Evolutionary conservation across 257 asterid species (phyloP).

Genomic region (Avicennia marina): DNA sequence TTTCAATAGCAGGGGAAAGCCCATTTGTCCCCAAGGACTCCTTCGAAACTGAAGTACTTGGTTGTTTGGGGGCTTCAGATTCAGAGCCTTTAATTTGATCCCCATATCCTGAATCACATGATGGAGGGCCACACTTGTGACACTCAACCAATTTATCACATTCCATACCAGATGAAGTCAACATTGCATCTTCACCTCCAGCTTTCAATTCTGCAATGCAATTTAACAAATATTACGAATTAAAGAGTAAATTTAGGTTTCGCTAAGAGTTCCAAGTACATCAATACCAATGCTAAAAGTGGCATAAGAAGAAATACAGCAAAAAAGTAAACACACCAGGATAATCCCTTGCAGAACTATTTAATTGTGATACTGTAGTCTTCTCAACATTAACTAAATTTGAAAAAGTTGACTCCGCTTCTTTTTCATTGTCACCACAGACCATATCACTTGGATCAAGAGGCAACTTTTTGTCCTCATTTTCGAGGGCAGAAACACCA

Average conservation of each 20-base stretch:
- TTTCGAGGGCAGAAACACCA: slow-evolving; percentile 28
- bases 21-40: slow-evolving; percentile 19
- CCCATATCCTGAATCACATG: slow-evolving; percentile 19
- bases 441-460: slow-evolving; percentile 28
- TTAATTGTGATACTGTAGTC: slow-evolving; percentile 31
- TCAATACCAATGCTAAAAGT: not conserved
- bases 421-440: slow-evolving; percentile 26
- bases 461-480: slow-evolving; percentile 24
- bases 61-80: slow-evolving; percentile 23
- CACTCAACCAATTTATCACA: slow-evolving; percentile 21
- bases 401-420: slow-evolving; percentile 16
- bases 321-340: slow-evolving; percentile 32
- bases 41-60: slow-evolving; percentile 9
- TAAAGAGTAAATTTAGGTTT: slow-evolving; percentile 10
- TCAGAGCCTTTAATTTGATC: slow-evolving; percentile 30
- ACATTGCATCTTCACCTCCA: slow-evolving; percentile 32
- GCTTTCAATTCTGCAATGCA: slow-evolving; percentile 44
- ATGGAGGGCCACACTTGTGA: slow-evolving; percentile 19
- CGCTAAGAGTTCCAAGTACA: slow-evolving; percentile 7
- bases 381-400: slow-evolving; percentile 29
- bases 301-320: not conserved
- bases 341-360: slow-evolving; percentile 18
- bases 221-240: slow-evolving; percentile 16
- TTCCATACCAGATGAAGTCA: slow-evolving; percentile 24
- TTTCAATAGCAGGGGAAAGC: slow-evolving; percentile 23